Conservation (phyloP, 2,329 filamentous ascomycete genomes). For the Aureobasidium sp. region DNA sequence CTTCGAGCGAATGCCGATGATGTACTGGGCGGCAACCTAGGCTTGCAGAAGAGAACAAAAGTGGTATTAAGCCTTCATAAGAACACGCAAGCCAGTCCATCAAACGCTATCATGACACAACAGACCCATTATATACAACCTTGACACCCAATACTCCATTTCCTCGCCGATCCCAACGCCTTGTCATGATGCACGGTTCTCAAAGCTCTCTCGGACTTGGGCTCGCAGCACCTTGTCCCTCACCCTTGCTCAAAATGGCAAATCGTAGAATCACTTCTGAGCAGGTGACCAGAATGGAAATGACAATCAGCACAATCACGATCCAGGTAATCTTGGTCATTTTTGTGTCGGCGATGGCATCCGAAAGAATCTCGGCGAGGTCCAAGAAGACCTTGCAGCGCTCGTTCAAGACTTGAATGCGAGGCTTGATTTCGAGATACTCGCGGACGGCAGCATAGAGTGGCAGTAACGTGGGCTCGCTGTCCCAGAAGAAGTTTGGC, state of each 20-base stretch:
- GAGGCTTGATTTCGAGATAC: conserved; percentile 93
- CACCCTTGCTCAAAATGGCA: conserved; percentile 51
- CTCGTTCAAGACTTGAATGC: conserved; percentile 95
- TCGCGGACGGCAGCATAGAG: conserved; percentile 92
- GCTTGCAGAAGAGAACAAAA: not conserved
- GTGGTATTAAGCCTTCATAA: conserved; percentile 5
- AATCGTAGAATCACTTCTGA: conserved; percentile 86
- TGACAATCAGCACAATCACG: conserved; percentile 84
- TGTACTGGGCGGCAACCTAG: too few species aligned
- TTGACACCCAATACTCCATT: not conserved
- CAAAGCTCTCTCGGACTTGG: conserved; percentile 11
- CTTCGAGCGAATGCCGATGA: too few species aligned
- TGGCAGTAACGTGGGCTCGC: conserved; percentile 87
- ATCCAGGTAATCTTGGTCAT: conserved; percentile 98
- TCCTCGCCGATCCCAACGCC: not conserved
- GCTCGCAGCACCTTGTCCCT: conserved; percentile 1
- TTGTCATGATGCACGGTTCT: not conserved
- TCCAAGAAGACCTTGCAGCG: conserved; percentile 94
- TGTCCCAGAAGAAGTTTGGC: conserved; percentile 98
- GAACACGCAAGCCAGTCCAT: not conserved
- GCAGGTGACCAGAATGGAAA: conserved; percentile 86
- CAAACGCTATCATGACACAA: not conserved
- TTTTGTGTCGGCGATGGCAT: conserved; percentile 86
- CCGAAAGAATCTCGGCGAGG: conserved; percentile 86
- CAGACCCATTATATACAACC: not conserved